These are phyloP conservation scores for Rhodotorula sp. DNA, from an alignment of 1,284 basidiomycete species.

Conservation along the genomic window DNA sequence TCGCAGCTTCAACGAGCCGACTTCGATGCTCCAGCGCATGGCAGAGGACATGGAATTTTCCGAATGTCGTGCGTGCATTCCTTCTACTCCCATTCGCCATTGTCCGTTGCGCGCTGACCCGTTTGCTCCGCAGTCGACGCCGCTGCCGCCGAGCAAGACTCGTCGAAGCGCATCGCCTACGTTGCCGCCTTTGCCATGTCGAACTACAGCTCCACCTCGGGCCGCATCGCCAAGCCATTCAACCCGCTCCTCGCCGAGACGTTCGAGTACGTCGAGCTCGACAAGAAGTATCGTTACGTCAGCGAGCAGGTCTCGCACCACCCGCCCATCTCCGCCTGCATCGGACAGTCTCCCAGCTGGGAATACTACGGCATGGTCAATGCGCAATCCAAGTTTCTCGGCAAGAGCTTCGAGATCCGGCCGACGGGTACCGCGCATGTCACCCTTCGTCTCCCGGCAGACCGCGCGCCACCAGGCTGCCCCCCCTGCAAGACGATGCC, in stretches of 20 bases:
- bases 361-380: slow-evolving; percentile 82
- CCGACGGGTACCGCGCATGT: slow-evolving; percentile 92
- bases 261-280: slow-evolving; percentile 86
- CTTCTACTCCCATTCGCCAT: not conserved
- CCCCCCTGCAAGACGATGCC: slow-evolving; percentile 46
- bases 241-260: slow-evolving; percentile 90
- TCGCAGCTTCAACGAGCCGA: slow-evolving; percentile 86
- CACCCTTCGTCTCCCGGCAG: slow-evolving; percentile 73
- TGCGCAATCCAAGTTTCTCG: slow-evolving; percentile 84
- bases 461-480: slow-evolving; percentile 54
- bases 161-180: slow-evolving; percentile 80
- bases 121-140: slow-evolving; percentile 64
- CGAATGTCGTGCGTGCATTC: slow-evolving; percentile 70
- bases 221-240: slow-evolving; percentile 89
- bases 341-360: slow-evolving; percentile 86
- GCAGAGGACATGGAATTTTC: slow-evolving; percentile 73
- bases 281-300: slow-evolving; percentile 86
- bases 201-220: slow-evolving; percentile 92
- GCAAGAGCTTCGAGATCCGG: slow-evolving; percentile 92
- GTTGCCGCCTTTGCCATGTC: slow-evolving; percentile 98
- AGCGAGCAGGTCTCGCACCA: slow-evolving; percentile 80
- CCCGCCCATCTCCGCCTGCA: slow-evolving; percentile 89
- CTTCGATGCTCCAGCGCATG: slow-evolving; percentile 78
- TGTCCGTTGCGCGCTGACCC: not conserved
- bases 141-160: slow-evolving; percentile 73